Conservation (phyloP, 768 basidiomycete genomes). For the Dioszegia hungarica region DNA sequence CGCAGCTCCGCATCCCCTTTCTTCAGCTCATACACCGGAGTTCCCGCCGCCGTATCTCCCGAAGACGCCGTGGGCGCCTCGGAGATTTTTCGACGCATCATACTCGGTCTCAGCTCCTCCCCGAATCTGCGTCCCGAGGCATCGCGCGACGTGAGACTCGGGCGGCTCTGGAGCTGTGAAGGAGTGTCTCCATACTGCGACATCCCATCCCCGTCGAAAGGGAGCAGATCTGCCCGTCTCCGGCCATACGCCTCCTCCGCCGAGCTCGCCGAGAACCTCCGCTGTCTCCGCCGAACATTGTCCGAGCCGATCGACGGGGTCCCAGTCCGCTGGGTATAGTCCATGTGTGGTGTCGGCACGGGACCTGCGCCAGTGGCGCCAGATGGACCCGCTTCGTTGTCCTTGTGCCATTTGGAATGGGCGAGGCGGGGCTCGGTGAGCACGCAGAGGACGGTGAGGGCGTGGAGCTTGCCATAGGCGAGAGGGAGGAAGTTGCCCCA, state of each 20-base stretch:
- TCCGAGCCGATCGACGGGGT: background rate
- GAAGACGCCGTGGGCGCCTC: conserved; percentile 1
- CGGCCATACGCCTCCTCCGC: background rate
- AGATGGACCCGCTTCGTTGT: background rate
- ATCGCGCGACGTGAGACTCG: too few species aligned
- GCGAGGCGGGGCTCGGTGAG: conserved; percentile 6
- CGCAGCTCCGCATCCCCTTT: background rate
- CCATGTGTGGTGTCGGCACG: background rate
- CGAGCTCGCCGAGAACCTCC: background rate
- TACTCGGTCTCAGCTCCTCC: background rate
- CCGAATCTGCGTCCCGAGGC: too few species aligned
- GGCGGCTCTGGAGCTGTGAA: too few species aligned
- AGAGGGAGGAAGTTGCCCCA: conserved; percentile 6
- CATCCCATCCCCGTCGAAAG: background rate
- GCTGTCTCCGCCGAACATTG: background rate
- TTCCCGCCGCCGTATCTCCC: background rate
- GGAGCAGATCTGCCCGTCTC: background rate
- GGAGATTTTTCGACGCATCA: background rate
- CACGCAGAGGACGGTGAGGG: conserved; percentile 5
- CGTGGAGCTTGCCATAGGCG: conserved; percentile 3
- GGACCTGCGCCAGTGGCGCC: background rate
- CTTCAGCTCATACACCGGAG: background rate
- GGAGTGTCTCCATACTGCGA: too few species aligned
- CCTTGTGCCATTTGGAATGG: background rate
- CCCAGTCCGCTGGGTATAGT: background rate